phyloP scores from a whole-genome alignment of 768 basidiomycete genomes.

The Cyathus striatus region DNA sequence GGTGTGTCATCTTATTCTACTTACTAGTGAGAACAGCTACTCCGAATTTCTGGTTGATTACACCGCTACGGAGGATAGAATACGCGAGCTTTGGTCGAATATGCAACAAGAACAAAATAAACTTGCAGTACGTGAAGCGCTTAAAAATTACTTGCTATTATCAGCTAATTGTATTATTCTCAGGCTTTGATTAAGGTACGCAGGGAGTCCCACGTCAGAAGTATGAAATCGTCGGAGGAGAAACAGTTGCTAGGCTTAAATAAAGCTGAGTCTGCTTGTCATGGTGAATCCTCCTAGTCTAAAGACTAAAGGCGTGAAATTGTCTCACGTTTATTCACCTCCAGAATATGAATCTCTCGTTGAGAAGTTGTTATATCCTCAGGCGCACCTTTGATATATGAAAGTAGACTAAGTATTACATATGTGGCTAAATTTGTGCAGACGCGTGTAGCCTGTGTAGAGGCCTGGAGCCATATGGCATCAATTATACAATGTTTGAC shows the following conservation, averaged over 20 bases:
- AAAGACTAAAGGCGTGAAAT: too few species aligned
- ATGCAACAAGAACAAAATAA: background rate
- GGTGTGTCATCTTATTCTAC: background rate
- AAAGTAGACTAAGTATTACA: background rate
- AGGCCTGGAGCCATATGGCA: too few species aligned
- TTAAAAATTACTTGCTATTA: background rate
- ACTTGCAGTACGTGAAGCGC: background rate
- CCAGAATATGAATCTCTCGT: too few species aligned
- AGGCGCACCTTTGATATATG: background rate
- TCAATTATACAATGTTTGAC: too few species aligned
- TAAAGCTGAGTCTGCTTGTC: background rate
- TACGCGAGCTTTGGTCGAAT: background rate
- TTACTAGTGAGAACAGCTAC: background rate
- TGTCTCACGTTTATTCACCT: too few species aligned
- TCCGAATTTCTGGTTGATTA: background rate
- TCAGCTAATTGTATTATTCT: background rate
- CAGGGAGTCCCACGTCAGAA: background rate
- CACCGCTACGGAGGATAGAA: background rate
- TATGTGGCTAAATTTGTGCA: background rate
- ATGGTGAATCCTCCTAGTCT: background rate
- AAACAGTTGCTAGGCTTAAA: background rate
- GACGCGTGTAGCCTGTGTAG: too few species aligned
- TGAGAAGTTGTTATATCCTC: background rate
- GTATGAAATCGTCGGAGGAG: background rate
- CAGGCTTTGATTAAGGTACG: background rate